These are phyloP conservation scores for Malassezia japonica DNA, from an alignment of 1,284 basidiomycete genomes.

Conservation along the genomic window DNA sequence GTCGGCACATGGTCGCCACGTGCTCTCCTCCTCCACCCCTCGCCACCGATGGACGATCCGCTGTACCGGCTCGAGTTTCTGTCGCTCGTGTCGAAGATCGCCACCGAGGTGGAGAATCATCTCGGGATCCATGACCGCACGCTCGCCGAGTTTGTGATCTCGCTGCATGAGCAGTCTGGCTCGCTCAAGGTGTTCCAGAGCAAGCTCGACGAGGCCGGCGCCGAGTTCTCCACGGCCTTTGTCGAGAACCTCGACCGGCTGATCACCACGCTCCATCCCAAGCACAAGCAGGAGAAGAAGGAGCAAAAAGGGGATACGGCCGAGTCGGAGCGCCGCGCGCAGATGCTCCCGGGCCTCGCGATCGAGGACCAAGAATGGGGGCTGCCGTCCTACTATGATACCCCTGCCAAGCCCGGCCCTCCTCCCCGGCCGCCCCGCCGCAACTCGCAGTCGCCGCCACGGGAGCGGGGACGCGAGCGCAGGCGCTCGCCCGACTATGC, in stretches of 20 bases:
- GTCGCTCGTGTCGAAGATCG: slow-evolving; percentile 41
- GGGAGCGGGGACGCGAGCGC: not conserved
- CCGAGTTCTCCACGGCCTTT: slow-evolving; percentile 79
- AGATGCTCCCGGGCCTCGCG: slow-evolving; percentile 74
- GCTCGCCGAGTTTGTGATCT: slow-evolving; percentile 87
- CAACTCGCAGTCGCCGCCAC: not conserved
- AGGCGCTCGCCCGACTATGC: not conserved
- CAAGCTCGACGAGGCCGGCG: slow-evolving; percentile 69
- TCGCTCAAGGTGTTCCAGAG: slow-evolving; percentile 68
- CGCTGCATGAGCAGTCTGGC: slow-evolving; percentile 74
- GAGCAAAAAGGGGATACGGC: slow-evolving; percentile 40
- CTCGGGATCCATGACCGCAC: slow-evolving; percentile 65
- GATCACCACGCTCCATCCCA: slow-evolving; percentile 87
- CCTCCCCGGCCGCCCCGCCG: not conserved
- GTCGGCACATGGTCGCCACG: slow-evolving; percentile 5
- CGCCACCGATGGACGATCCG: slow-evolving; percentile 23
- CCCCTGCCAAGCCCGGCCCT: not conserved
- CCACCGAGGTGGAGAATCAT: slow-evolving; percentile 54
- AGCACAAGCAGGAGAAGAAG: slow-evolving; percentile 54
- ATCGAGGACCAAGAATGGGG: slow-evolving; percentile 61
- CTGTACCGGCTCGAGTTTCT: slow-evolving; percentile 45
- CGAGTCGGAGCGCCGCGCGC: slow-evolving; percentile 54
- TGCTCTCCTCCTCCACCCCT: no score
- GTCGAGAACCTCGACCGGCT: slow-evolving; percentile 86
- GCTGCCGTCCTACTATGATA: slow-evolving; percentile 38